Evolutionary conservation across 1,284 basidiomycete genomes (phyloP).

Genomic region (Cryptococcus sp.): DNA sequence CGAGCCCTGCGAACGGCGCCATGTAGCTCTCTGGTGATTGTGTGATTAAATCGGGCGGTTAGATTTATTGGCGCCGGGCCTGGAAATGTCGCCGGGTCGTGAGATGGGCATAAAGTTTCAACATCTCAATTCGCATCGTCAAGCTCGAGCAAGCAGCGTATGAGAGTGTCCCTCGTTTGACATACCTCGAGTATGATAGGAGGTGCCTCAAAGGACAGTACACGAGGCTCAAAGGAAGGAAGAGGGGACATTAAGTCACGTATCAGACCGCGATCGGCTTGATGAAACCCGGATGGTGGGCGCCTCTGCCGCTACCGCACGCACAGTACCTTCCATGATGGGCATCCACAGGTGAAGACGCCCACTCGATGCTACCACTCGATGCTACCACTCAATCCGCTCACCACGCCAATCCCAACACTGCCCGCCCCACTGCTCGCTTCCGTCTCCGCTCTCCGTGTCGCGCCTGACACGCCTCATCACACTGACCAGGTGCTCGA

Average conservation of each 20-base stretch:
- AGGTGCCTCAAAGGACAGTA: not conserved
- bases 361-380: not conserved
- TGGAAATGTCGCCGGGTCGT: no score
- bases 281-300: not conserved
- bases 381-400: constrained; percentile 49
- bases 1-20: constrained; percentile 1
- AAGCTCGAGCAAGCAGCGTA: no score
- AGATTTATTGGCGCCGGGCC: no score
- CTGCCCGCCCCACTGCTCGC: constrained; percentile 57
- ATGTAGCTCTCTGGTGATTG: not conserved
- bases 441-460: constrained; percentile 18
- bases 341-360: no score
- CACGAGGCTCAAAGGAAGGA: not conserved
- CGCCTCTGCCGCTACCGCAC: no score
- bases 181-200: not conserved
- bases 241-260: no score
- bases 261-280: not conserved
- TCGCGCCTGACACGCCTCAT: constrained; percentile 50
- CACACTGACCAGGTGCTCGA: constrained; percentile 58
- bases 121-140: no score
- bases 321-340: no score
- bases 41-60: no score
- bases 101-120: no score
- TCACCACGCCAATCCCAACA: constrained; percentile 70
- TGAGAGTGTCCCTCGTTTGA: no score